Evolutionary conservation across 495 filamentous ascomycete genomes (phyloP), one percentile per base, ranked within the genome.

Genomic region (Penicillium fimorum): DNA sequence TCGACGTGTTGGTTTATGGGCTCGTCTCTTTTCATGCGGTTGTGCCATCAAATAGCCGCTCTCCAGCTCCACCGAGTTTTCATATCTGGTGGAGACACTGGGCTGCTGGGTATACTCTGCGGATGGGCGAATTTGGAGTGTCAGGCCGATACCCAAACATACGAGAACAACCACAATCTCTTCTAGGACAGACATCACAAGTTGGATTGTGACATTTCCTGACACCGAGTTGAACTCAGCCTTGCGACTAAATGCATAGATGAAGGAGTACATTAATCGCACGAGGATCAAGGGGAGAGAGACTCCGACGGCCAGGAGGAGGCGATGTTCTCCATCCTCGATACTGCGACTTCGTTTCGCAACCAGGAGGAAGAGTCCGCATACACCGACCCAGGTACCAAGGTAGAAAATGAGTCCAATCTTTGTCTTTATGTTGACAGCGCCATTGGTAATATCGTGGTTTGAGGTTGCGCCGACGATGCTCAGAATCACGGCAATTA

Each of bases 251-350:
- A 69, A 74, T 33, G 56, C 59, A 22, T 33, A 55, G n/a, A 73
- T 22, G 27, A 55, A 37, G 5, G 62, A 61, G 54, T 76, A 76
- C 33, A 73, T 41, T 6, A 76, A 50, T 40, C 72, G 61, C 18
- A 75, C 56, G 24, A 72, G 56, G 18, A 76, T 52, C 45, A 76
- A 62, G 7, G 72, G 70, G 0, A 73, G 47, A 1, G 66, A 60
- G 27, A 69, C 11, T 6, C 42, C 58, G n/a, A 75, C 63, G 4
- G 66, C 72, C 9, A 66, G 38, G 5, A 73, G 48, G 15, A 76
- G 37, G 5, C 70, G 50, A 33, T 65, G 69, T 50, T 75, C 72
- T 33, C 61, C 60, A 2, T 55, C 44, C 32, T 60, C 60, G 32
- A 58, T 57, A 18, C 42, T 44, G 3, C 22, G n/a, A 35, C 46